phyloP scores from a whole-genome alignment of 306 rosid species.

The Gastrolobium villosum region DNA sequence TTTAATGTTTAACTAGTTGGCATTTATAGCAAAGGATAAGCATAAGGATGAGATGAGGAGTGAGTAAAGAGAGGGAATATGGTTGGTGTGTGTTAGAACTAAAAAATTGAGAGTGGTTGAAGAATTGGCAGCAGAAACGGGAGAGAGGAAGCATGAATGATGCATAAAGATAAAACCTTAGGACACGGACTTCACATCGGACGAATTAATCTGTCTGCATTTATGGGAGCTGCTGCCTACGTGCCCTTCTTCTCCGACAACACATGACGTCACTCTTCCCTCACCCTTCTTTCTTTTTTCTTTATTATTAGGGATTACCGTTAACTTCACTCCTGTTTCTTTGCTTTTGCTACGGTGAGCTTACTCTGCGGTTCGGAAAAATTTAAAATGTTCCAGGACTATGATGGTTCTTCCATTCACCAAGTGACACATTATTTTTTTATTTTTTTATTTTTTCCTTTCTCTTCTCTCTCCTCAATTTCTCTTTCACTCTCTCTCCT shows the following conservation, averaged over 20 bases:
- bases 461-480: too few relatives aligned
- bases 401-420: too few relatives aligned
- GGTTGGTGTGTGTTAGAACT: constrained; percentile 45
- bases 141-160: background rate
- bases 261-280: constrained; percentile 36
- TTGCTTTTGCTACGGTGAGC: background rate
- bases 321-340: constrained; percentile 19
- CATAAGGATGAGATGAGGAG: background rate
- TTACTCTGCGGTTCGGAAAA: background rate
- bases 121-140: constrained; percentile 27
- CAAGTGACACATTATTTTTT: too few relatives aligned
- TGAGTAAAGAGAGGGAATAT: background rate
- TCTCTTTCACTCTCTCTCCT: too few relatives aligned
- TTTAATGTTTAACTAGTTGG: background rate
- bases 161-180: constrained; percentile 11
- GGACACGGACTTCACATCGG: constrained; percentile 50
- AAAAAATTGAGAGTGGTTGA: constrained; percentile 23
- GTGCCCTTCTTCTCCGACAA: constrained; percentile 76
- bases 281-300: background rate
- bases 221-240: constrained; percentile 64
- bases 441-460: too few relatives aligned
- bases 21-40: constrained; percentile 4
- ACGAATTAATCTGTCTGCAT: constrained; percentile 67
- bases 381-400: too few relatives aligned
- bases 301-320: background rate